Conservation (phyloP, 306 rosid genomes). For the Medicago arabica region DNA sequence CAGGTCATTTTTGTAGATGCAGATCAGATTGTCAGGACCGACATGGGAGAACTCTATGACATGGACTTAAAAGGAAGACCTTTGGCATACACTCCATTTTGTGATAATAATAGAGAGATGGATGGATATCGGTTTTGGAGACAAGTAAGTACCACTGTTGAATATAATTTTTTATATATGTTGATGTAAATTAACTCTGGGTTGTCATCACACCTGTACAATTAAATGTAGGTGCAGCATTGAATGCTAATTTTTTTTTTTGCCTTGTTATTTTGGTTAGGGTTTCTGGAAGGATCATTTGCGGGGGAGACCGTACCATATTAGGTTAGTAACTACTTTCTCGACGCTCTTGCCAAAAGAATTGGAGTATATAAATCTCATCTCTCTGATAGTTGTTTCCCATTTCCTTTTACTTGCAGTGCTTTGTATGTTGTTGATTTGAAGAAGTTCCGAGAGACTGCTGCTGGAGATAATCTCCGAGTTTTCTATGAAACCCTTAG, state of each 20-base stretch:
- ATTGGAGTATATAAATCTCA: conserved; percentile 26
- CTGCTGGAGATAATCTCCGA: conserved; percentile 99
- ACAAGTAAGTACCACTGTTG: conserved; percentile 66
- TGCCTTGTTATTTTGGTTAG: conserved; percentile 53
- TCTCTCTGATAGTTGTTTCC: conserved; percentile 23
- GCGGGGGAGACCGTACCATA: conserved; percentile 92
- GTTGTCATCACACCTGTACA: conserved; percentile 10
- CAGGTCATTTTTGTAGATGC: conserved; percentile 99
- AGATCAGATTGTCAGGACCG: conserved; percentile 91
- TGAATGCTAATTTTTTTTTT: conserved; percentile 34
- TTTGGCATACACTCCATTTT: conserved; percentile 95
- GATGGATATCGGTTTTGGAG: conserved; percentile 99
- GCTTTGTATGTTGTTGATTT: conserved; percentile 96
- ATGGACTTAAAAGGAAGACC: conserved; percentile 96
- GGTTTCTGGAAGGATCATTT: conserved; percentile 99
- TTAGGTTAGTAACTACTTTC: conserved; percentile 61
- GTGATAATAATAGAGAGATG: conserved; percentile 98
- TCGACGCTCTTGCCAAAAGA: conserved; percentile 29
- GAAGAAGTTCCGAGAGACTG: conserved; percentile 95
- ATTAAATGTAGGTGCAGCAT: conserved; percentile 13
- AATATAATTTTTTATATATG: conserved; percentile 28
- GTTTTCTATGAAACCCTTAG: conserved; percentile 98
- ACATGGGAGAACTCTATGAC: conserved; percentile 99
- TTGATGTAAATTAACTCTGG: conserved; percentile 8
- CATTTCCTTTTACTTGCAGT: conserved; percentile 60